Base-by-base conservation (phyloP, 305 asterid genomes). In the Fraxinus paxiana region DNA sequence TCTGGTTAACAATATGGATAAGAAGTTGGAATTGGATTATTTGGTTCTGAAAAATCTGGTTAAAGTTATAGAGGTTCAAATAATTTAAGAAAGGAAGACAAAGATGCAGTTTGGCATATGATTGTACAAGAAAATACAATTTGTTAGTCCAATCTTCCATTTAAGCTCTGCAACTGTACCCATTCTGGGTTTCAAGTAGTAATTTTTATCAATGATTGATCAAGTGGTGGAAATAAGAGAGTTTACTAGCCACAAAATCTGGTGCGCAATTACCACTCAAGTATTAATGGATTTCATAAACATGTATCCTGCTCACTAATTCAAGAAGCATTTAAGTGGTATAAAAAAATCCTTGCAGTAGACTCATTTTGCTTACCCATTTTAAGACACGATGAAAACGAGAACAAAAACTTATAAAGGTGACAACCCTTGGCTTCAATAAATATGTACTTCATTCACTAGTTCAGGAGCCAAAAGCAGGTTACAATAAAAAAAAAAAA, bases 361-460 rank as follows among this genome's bases (percentile, higher is more conserved):
- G 59, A 15, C 17, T 48, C 61, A 48, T 15, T 48, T 48, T n/a
- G 61, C 22, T 48, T 48, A 48, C 61, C 61, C 61, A 15, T 15
- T 48, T 46, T 13, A 46, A 46, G 56, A 46, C 48, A 9, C 6
- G 4, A 15, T 3, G 56, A 46, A 43, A 13, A 12, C 18, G 56
- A 46, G 56, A 46, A 46, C 61, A 48, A 48, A 48, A 15, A 15
- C 61, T 4, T n/a, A 48, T 48, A 48, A 46, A 4, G 59, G 20
- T 46, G 18, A 3, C 56, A 46, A 46, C 6, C 56, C 56, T 0
- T 13, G 56, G 17, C 56, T 46, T 46, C 18, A 46, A 37, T 51
- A 82, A 28, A 85, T 48, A 59, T 28, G 61, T 61, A 79, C 56
- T 69, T 34, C 70, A 84, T 70, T 81, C 20, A 33, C 71, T 54